Evolutionary conservation across 192 early-diverging fungal species (phyloP).

Genomic region (Funneliformis mosseae): DNA sequence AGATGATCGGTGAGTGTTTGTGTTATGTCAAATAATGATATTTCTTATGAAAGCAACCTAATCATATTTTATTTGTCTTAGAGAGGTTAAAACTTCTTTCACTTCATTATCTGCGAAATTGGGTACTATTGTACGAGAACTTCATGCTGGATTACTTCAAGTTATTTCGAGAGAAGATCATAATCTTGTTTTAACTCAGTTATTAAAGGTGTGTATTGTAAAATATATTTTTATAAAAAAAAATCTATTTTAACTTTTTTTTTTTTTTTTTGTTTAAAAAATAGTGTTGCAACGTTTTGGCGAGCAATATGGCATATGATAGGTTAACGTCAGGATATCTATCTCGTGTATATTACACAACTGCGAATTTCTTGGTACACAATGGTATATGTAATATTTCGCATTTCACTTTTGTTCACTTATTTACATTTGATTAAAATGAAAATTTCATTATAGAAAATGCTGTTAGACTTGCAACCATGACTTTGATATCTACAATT

Average conservation of each 20-base stretch:
- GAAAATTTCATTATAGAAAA: background rate
- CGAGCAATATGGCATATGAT: conserved; percentile 45
- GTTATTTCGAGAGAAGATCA: conserved; percentile 37
- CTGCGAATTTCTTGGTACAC: conserved; percentile 1
- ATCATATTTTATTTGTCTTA: conserved; percentile 9
- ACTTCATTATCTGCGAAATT: conserved; percentile 48
- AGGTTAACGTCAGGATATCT: conserved; percentile 41
- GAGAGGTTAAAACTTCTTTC: conserved; percentile 49
- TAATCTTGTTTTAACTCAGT: conserved; percentile 20
- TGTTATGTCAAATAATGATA: background rate
- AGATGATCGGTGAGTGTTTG: conserved; percentile 45
- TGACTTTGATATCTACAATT: conserved; percentile 23
- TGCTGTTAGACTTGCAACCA: background rate
- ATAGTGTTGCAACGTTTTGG: conserved; percentile 34
- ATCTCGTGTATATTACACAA: conserved; percentile 34
- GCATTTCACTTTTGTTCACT: background rate
- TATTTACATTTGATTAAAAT: background rate
- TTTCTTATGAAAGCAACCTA: background rate
- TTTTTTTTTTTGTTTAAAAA: background rate
- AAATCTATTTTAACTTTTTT: conserved; percentile 5
- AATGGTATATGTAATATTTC: conserved; percentile 8
- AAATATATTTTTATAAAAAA: background rate
- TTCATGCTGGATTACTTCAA: conserved; percentile 42
- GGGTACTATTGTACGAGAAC: conserved; percentile 41
- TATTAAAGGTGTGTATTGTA: conserved; percentile 40